phyloP scores from a whole-genome alignment of 2,329 filamentous ascomycete species.

The Fusarium redolens region DNA sequence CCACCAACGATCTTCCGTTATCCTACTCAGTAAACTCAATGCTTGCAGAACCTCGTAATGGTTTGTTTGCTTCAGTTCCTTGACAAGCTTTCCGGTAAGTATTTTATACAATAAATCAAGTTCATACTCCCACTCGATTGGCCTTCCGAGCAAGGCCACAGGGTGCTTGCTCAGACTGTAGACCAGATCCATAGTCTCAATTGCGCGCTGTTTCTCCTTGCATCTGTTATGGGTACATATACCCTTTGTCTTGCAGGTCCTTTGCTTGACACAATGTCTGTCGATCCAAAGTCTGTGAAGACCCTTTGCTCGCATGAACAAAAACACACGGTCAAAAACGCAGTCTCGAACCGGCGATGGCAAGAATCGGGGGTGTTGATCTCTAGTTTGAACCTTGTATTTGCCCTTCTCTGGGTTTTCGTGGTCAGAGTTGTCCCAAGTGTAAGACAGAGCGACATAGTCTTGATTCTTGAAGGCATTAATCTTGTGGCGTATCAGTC shows the following conservation, averaged over 20 bases:
- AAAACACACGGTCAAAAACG: background rate
- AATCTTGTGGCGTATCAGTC: background rate
- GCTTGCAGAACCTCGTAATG: background rate
- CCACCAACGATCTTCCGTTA: slow-evolving; percentile 8
- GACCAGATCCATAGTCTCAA: slow-evolving; percentile 1
- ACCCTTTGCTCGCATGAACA: background rate
- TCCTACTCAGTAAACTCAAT: background rate
- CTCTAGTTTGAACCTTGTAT: background rate
- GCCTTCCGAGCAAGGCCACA: background rate
- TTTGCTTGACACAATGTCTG: slow-evolving; percentile 1
- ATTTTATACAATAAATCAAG: background rate
- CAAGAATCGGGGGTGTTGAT: background rate
- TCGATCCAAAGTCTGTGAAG: background rate
- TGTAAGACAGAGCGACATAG: slow-evolving; percentile 1
- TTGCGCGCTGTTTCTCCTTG: background rate
- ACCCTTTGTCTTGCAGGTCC: background rate
- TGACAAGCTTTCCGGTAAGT: background rate
- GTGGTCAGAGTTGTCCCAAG: background rate
- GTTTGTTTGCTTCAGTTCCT: background rate
- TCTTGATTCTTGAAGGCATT: background rate
- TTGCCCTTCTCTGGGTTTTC: background rate
- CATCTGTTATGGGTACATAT: background rate
- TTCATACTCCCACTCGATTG: slow-evolving; percentile 6
- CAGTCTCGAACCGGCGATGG: background rate
- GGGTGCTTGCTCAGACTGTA: background rate